Base-by-base conservation (phyloP, 805 yeast genomes). In the Kazachstania taianensis region DNA sequence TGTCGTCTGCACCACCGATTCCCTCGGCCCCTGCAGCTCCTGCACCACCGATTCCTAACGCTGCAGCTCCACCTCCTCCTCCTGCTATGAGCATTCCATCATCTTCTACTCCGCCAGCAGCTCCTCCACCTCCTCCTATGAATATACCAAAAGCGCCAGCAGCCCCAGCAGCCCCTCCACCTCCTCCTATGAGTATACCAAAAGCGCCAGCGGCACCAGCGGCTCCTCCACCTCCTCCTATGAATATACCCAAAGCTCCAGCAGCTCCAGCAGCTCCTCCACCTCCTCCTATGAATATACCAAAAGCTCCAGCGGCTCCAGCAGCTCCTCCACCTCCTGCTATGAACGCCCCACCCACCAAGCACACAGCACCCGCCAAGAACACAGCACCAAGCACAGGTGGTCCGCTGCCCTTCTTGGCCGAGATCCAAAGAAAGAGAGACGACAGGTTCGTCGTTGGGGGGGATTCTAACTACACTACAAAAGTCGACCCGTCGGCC, bases 341-440 rank as follows among this genome's bases (percentile, higher is more conserved):
- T 43, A 54, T 57, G n/a, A 41, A 57, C 7, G 45, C 57, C 13
- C 38, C 54, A 20, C 35, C 50, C 9, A n/a, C n/a, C n/a, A n/a
- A n/a, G n/a, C n/a, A n/a, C n/a, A n/a, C n/a, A n/a, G 44, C 57
- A 8, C 57, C 63, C 5, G 48, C 56, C 3, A 18, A 17, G 10
- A 14, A 10, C n/a, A 33, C 46, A 4, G 33, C 54, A 1, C 42
- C 57, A 37, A 40, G 55, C 27, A 26, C 48, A 37, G 48, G 53
- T 8, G 70, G 68, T 3, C 66, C 70, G 1, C 48, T 70, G 13
- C 75, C 76, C 4, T 70, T 71, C 47, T 54, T 72, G 9, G 66
- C 70, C 4, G 70, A 72, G 40, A 71, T 72, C 36, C 70, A 69
- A 45, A 65, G 61, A 23, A 65, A 66, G 41, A 59, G 76, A 41